These are phyloP conservation scores for Coemansia sp. DNA, from an alignment of 192 early-diverging fungal genomes.

Conservation along the genomic window DNA sequence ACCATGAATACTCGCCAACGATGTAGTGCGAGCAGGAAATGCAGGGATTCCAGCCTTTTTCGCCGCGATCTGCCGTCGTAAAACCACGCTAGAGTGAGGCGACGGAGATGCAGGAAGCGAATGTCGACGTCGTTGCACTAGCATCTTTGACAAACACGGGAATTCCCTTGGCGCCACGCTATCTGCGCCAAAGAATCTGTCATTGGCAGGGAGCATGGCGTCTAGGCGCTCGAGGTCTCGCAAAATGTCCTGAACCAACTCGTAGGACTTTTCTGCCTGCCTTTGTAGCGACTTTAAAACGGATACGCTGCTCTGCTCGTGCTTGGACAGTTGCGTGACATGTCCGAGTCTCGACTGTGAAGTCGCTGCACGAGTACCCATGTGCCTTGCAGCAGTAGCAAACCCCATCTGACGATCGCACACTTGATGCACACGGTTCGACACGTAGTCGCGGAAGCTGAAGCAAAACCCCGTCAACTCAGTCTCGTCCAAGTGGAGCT, in stretches of 20 bases:
- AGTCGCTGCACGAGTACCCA: slow-evolving; percentile 31
- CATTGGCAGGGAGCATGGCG: slow-evolving; percentile 24
- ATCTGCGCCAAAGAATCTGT: slow-evolving; percentile 21
- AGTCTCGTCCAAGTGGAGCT: slow-evolving; percentile 52
- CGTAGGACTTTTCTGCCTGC: slow-evolving; percentile 54
- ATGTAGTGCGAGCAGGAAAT: slow-evolving; percentile 27
- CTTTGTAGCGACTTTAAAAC: slow-evolving; percentile 46
- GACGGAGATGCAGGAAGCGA: slow-evolving; percentile 17
- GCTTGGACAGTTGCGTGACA: slow-evolving; percentile 38
- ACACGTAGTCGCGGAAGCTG: slow-evolving; percentile 51
- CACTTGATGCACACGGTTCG: slow-evolving; percentile 35
- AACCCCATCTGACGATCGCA: slow-evolving; percentile 45
- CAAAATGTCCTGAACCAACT: slow-evolving; percentile 52
- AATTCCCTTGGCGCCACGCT: slow-evolving; percentile 20
- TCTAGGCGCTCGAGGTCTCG: slow-evolving; percentile 54
- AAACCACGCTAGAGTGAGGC: slow-evolving; percentile 22
- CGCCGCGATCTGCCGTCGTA: slow-evolving; percentile 41
- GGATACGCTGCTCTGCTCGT: slow-evolving; percentile 33
- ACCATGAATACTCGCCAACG: slow-evolving; percentile 5
- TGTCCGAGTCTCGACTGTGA: slow-evolving; percentile 24
- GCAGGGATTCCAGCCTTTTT: slow-evolving; percentile 30
- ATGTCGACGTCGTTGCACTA: slow-evolving; percentile 24
- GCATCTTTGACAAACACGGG: slow-evolving; percentile 21
- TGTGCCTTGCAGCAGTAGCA: slow-evolving; percentile 35
- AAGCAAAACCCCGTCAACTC: slow-evolving; percentile 53